Percentiles rank a stretch among this genome's conserved stretches.
Evolutionary conservation across 768 basidiomycete genomes (phyloP).

Genomic region (Daedalea quercina): DNA sequence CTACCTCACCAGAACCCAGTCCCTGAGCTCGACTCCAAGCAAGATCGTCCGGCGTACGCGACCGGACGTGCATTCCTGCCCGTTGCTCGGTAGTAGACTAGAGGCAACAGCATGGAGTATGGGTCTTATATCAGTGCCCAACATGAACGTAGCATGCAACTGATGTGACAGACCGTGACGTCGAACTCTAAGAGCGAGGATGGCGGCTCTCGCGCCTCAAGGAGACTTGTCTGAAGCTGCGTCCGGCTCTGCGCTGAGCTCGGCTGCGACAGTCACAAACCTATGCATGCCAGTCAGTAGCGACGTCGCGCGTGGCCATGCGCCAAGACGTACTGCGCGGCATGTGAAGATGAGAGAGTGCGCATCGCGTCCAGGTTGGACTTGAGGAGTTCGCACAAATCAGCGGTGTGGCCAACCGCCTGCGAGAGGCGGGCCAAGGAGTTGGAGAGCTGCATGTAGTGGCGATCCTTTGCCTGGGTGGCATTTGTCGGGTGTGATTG

Average conservation of each 20-base stretch:
- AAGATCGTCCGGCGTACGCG: too few relatives aligned
- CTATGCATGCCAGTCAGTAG: not conserved
- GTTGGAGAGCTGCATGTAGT: conserved; percentile 71
- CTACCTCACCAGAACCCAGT: too few relatives aligned
- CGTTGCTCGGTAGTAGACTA: too few relatives aligned
- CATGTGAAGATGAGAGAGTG: conserved; percentile 71
- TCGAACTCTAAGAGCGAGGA: too few relatives aligned
- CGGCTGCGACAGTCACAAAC: conserved; percentile 5
- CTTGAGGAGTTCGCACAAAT: conserved; percentile 70
- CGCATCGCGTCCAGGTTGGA: conserved; percentile 74
- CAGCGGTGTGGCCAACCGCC: conserved; percentile 65
- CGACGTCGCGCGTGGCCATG: not conserved
- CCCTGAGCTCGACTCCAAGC: too few relatives aligned
- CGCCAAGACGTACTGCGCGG: conserved; percentile 57
- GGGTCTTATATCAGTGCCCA: too few relatives aligned
- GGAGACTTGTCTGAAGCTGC: not conserved
- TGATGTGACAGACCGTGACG: too few relatives aligned
- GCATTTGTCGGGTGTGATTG: conserved; percentile 46
- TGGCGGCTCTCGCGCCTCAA: not conserved
- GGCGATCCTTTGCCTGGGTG: conserved; percentile 72
- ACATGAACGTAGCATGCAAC: too few relatives aligned
- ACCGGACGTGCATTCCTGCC: too few relatives aligned
- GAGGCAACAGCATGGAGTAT: too few relatives aligned
- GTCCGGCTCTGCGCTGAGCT: conserved; percentile 2
- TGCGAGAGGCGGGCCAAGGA: conserved; percentile 62